These are phyloP conservation scores for Rhizomucor miehei DNA, from an alignment of 371 early-diverging fungal species.

Conservation along the genomic window DNA sequence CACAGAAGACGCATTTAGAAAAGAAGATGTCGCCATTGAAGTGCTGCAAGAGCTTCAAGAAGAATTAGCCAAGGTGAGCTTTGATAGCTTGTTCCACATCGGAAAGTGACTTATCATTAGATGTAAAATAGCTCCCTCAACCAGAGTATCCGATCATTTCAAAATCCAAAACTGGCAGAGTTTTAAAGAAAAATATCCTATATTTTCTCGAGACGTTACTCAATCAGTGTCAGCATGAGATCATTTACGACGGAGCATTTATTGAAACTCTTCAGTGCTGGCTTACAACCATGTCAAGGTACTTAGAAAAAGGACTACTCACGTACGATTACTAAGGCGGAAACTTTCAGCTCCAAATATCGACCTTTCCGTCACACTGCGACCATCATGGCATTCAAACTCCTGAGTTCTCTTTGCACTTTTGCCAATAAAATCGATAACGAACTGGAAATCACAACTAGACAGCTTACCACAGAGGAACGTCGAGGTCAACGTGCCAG, in stretches of 20 bases:
- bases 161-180: slow-evolving; percentile 54
- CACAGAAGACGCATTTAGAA: slow-evolving; percentile 29
- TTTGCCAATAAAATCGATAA: slow-evolving; percentile 53
- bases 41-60: slow-evolving; percentile 44
- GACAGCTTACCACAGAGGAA: slow-evolving; percentile 56
- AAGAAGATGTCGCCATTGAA: slow-evolving; percentile 37
- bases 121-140: slow-evolving; percentile 35
- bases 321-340: neutral
- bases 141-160: slow-evolving; percentile 69
- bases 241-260: slow-evolving; percentile 61
- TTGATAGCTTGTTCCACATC: neutral
- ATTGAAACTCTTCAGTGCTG: slow-evolving; percentile 53
- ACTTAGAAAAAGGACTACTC: neutral
- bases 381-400: slow-evolving; percentile 63
- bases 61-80: slow-evolving; percentile 37
- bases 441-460: slow-evolving; percentile 58
- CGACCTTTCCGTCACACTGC: slow-evolving; percentile 92
- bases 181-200: slow-evolving; percentile 54
- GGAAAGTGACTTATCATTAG: neutral
- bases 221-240: slow-evolving; percentile 54
- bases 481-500: slow-evolving; percentile 14
- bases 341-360: slow-evolving; percentile 56
- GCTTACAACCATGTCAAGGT: slow-evolving; percentile 57
- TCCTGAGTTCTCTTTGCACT: slow-evolving; percentile 58
- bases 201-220: slow-evolving; percentile 61